phyloP scores from a whole-genome alignment of 805 yeast species.

The Kodamaea laetipori region DNA sequence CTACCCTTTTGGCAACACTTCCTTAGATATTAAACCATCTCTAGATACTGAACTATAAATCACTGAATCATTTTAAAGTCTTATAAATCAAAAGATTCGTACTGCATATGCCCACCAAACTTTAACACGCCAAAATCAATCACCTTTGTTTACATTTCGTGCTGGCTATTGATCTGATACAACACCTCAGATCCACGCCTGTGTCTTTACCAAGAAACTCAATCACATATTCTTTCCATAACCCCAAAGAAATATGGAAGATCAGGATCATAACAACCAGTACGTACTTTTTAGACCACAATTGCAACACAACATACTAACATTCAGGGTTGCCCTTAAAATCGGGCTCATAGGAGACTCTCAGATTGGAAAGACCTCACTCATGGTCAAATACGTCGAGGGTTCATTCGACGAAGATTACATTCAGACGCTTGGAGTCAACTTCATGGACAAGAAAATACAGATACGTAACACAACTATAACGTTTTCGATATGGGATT shows the following conservation, averaged over 20 bases:
- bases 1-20: too few relatives aligned
- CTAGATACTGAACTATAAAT: too few relatives aligned
- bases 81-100: too few relatives aligned
- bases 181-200: background rate
- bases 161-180: background rate
- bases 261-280: slow-evolving; percentile 40
- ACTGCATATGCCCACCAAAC: too few relatives aligned
- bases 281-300: slow-evolving; percentile 22
- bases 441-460: slow-evolving; percentile 88
- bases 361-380: slow-evolving; percentile 91
- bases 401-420: slow-evolving; percentile 89
- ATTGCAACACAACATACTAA: slow-evolving; percentile 22
- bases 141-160: slow-evolving; percentile 7
- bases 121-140: background rate
- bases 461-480: slow-evolving; percentile 83
- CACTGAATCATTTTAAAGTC: too few relatives aligned
- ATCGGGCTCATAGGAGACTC: slow-evolving; percentile 96
- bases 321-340: slow-evolving; percentile 62
- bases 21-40: too few relatives aligned
- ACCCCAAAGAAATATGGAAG: slow-evolving; percentile 11
- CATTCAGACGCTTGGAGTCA: slow-evolving; percentile 92
- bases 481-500: slow-evolving; percentile 90
- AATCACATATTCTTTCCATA: background rate
- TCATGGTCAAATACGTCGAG: slow-evolving; percentile 97
- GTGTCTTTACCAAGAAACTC: slow-evolving; percentile 1